Evolutionary conservation across 257 asterid genomes (phyloP), one percentile per base, ranked within the genome.

Genomic region (Euphrasia confusa): DNA sequence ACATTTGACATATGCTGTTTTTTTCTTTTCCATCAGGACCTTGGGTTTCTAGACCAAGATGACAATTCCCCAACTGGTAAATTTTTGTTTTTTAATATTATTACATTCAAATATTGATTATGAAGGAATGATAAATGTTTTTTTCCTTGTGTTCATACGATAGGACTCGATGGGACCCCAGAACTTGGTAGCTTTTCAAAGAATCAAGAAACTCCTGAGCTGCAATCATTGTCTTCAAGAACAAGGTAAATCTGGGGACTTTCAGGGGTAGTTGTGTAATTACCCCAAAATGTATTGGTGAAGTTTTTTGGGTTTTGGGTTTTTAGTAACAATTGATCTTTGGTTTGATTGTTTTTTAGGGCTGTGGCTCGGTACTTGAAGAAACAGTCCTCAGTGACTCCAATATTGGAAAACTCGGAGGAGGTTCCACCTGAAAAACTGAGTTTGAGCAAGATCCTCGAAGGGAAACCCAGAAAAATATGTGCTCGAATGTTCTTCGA

Each of bases 331-430:
- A 8, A 7, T 44, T 45, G 10, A 54, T 47, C 11, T 37, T 37
- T 2, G 42, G 42, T 74, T 62, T 40, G 60, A 67, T 57, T 40
- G 52, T 21, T 21, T 44, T 69, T 59, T 81, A 91, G 98, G 77
- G 96, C 95, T 37, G 89, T 88, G 63, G 98, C 96, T 56, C 82
- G 78, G 68, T 91, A 76, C 80, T 70, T 91, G 84, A 83, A 80
- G 71, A 74, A 69, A 68, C 90, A 85, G 77, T 80, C 83, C 24
- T 72, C 87, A 8, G 67, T 26, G 52, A 79, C 86, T 37, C 86
- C 95, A 3, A 66, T 48, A 14, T 32, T 74, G 2, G 79, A 65
- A 56, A 72, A 58, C 54, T 61, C 83, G 2, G 79, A 67, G 26
- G 83, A 73, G 24, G 24, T 21, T 15, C 32, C 71, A 15, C 60